Conservation (phyloP, 305 asterid species). For the Rubia peregrina region DNA sequence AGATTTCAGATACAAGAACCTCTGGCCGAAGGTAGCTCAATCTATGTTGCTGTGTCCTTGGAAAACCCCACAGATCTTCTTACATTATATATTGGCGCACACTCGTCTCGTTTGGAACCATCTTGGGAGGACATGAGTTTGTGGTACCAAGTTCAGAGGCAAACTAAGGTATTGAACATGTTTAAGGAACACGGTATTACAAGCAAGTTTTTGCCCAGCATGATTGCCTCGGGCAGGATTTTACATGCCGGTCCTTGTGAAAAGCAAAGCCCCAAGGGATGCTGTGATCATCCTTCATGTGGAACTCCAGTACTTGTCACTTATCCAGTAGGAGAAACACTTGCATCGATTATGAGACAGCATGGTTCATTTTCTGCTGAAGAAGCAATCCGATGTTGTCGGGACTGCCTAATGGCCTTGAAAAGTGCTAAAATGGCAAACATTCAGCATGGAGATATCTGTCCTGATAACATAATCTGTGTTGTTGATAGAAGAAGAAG, state of each 20-base stretch:
- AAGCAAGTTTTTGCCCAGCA: slow-evolving; percentile 52
- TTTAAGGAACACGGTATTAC: slow-evolving; percentile 46
- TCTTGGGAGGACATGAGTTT: slow-evolving; percentile 88
- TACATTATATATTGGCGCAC: slow-evolving; percentile 60
- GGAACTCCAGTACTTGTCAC: slow-evolving; percentile 72
- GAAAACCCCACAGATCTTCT: slow-evolving; percentile 30
- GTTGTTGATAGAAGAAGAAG: slow-evolving; percentile 22
- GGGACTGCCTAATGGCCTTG: slow-evolving; percentile 61
- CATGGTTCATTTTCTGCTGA: slow-evolving; percentile 42
- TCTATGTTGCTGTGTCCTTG: slow-evolving; percentile 42
- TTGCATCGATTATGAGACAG: slow-evolving; percentile 37
- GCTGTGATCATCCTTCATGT: slow-evolving; percentile 71
- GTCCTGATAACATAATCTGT: slow-evolving; percentile 52
- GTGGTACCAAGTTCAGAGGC: slow-evolving; percentile 87
- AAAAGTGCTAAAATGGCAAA: slow-evolving; percentile 53
- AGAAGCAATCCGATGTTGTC: slow-evolving; percentile 63
- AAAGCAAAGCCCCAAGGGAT: slow-evolving; percentile 53
- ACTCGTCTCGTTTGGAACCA: slow-evolving; percentile 67
- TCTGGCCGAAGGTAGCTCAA: slow-evolving; percentile 38
- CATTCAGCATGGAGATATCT: slow-evolving; percentile 70
- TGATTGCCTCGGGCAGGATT: slow-evolving; percentile 56
- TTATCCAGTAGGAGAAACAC: slow-evolving; percentile 57
- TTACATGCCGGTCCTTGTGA: slow-evolving; percentile 63
- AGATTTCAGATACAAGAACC: slow-evolving; percentile 46
- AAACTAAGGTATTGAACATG: slow-evolving; percentile 62